These are phyloP conservation scores for Leptosphaerulina australis DNA, from an alignment of 2,329 filamentous ascomycete species.

Conservation along the genomic window DNA sequence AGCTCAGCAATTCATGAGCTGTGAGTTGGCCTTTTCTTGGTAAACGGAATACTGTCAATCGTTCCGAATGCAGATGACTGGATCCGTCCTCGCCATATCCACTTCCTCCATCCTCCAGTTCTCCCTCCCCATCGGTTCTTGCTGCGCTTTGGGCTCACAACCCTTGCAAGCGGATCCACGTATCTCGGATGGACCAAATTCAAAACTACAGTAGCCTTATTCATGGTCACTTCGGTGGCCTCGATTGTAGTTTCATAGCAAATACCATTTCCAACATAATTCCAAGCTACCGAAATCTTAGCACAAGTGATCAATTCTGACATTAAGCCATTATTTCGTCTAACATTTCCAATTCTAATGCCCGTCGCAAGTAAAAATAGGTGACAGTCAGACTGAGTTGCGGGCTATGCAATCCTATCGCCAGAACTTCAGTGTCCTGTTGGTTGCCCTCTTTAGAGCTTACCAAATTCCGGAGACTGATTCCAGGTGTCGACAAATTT, in stretches of 20 bases:
- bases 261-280: constrained; percentile 10
- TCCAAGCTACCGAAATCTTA: constrained; percentile 4
- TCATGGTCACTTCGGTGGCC: constrained; percentile 12
- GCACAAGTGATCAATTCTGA: not conserved
- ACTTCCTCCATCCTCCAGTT: constrained; percentile 13
- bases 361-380: not conserved
- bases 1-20: constrained; percentile 11
- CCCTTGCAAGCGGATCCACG: constrained; percentile 5
- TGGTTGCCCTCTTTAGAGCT: too few relatives aligned
- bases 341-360: not conserved
- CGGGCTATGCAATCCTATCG: not conserved
- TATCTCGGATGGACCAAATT: constrained; percentile 6
- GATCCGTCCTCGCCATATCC: constrained; percentile 13
- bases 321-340: too few relatives aligned
- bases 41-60: not conserved
- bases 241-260: constrained; percentile 6
- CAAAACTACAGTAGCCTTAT: constrained; percentile 19
- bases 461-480: too few relatives aligned
- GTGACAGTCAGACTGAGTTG: too few relatives aligned
- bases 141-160: constrained; percentile 16
- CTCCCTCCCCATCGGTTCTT: constrained; percentile 11
- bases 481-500: not conserved
- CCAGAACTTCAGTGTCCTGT: not conserved
- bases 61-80: constrained; percentile 8
- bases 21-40: not conserved